Percentiles rank a stretch among this genome's conserved stretches.
phyloP scores from a whole-genome alignment of 2,329 filamentous ascomycete species.

The Sordariomycetes sp. region DNA sequence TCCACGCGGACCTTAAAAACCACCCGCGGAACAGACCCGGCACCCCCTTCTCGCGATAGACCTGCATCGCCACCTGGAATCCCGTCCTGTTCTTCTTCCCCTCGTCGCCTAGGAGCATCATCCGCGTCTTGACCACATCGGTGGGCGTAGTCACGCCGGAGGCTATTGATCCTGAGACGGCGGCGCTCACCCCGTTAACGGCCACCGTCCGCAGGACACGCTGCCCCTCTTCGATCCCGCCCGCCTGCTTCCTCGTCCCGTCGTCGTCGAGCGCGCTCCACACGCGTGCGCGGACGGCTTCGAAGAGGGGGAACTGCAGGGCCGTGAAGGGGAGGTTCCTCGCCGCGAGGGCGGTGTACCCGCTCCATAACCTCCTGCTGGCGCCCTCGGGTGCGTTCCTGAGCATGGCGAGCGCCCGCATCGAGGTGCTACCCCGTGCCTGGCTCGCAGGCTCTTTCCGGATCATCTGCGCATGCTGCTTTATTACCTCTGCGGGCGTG shows the following conservation, averaged over 20 bases:
- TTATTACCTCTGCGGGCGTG: conserved; percentile 81
- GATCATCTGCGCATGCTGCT: conserved; percentile 89
- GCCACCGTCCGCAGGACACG: conserved; percentile 53
- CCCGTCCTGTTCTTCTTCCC: conserved; percentile 29
- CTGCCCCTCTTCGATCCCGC: conserved; percentile 4
- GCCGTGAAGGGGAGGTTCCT: conserved; percentile 82
- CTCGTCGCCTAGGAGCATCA: conserved; percentile 62
- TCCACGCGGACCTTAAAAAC: conserved; percentile 65
- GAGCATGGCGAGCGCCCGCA: conserved; percentile 37
- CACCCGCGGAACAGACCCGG: conserved; percentile 71
- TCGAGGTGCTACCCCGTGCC: conserved; percentile 22
- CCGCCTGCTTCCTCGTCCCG: conserved; percentile 14
- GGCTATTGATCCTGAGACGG: conserved; percentile 60
- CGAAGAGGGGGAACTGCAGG: conserved; percentile 81
- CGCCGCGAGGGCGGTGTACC: conserved; percentile 72
- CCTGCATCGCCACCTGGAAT: conserved; percentile 50
- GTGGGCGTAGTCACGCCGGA: conserved; percentile 79
- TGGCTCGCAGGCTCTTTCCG: conserved; percentile 15
- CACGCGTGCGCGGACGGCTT: conserved; percentile 51
- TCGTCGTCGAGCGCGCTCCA: conserved; percentile 15
- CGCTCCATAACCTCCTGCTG: conserved; percentile 51
- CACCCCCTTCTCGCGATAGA: conserved; percentile 57
- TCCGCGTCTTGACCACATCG: conserved; percentile 80
- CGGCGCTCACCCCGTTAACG: conserved; percentile 66
- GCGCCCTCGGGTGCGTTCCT: conserved; percentile 33